Percentiles rank a stretch among this genome's conserved stretches.
Conservation (phyloP, 768 basidiomycete genomes). For the Suillus luteus region DNA sequence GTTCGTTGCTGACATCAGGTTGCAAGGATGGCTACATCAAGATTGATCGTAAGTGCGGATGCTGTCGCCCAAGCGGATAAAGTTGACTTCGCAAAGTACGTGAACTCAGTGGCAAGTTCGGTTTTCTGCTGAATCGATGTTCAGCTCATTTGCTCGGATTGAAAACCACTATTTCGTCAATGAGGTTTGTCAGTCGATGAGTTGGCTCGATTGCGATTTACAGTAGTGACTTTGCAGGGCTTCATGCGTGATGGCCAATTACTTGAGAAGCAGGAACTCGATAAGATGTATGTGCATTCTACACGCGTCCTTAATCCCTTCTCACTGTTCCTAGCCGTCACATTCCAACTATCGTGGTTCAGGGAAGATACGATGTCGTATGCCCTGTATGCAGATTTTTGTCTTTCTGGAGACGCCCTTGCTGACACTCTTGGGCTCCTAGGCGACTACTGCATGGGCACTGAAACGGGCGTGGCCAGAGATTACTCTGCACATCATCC, state of each 20-base stretch:
- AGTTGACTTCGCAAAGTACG: slow-evolving; percentile 76
- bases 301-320: slow-evolving; percentile 13
- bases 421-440: neutral
- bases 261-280: slow-evolving; percentile 79
- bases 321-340: slow-evolving; percentile 59
- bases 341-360: slow-evolving; percentile 80
- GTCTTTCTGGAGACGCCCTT: neutral
- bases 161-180: slow-evolving; percentile 94
- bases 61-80: slow-evolving; percentile 69
- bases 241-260: slow-evolving; percentile 91
- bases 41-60: slow-evolving; percentile 66
- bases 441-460: slow-evolving; percentile 80
- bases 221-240: slow-evolving; percentile 44
- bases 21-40: slow-evolving; percentile 79
- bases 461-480: slow-evolving; percentile 87
- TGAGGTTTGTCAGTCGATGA: slow-evolving; percentile 43
- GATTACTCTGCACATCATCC: slow-evolving; percentile 70
- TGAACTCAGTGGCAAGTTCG: slow-evolving; percentile 16
- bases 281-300: slow-evolving; percentile 68
- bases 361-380: slow-evolving; percentile 88
- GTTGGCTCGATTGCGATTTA: neutral
- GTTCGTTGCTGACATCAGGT: slow-evolving; percentile 2
- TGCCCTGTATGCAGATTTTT: slow-evolving; percentile 62
- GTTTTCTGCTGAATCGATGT: slow-evolving; percentile 13
- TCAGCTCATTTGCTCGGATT: slow-evolving; percentile 81